Evolutionary conservation across 805 yeast species (phyloP).

Genomic region (Candida arabinofermentans): DNA sequence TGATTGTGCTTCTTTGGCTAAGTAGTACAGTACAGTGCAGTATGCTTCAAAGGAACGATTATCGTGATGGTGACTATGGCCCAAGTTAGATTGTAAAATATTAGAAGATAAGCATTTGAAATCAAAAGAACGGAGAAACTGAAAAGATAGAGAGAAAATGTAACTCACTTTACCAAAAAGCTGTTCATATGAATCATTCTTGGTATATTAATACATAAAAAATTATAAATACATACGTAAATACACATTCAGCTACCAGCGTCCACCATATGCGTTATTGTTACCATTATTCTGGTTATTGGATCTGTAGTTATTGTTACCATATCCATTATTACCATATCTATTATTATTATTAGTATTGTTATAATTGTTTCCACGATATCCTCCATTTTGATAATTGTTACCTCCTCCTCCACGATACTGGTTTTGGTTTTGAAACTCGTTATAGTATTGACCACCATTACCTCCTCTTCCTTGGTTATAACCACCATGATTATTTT

Average conservation of each 20-base stretch:
- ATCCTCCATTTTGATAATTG: conserved; percentile 4
- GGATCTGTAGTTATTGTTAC: conserved; percentile 6
- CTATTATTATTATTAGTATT: conserved; percentile 16
- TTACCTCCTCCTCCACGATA: conserved; percentile 1
- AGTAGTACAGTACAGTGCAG: too few relatives aligned
- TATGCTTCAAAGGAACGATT: too few relatives aligned
- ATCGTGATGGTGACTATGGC: too few relatives aligned
- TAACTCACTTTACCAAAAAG: too few relatives aligned
- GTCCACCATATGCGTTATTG: conserved; percentile 5
- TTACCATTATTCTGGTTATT: conserved; percentile 6
- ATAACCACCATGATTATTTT: conserved; percentile 7
- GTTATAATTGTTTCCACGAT: conserved; percentile 17
- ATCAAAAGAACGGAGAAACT: too few relatives aligned
- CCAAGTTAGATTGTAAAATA: too few relatives aligned
- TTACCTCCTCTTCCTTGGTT: conserved; percentile 2
- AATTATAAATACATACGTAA: not conserved
- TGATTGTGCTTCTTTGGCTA: too few relatives aligned
- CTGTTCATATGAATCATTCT: too few relatives aligned
- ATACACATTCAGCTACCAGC: not conserved
- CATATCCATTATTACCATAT: conserved; percentile 7
- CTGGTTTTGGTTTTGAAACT: conserved; percentile 13
- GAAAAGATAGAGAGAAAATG: too few relatives aligned
- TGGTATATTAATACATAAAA: too few relatives aligned
- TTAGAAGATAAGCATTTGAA: too few relatives aligned
- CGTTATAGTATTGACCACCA: conserved; percentile 15